A percentile compares a stretch with the other conserved stretches of the same genome.
phyloP scores from a whole-genome alignment of 192 early-diverging fungal genomes.

The Gaertneriomyces semiglobifer region DNA sequence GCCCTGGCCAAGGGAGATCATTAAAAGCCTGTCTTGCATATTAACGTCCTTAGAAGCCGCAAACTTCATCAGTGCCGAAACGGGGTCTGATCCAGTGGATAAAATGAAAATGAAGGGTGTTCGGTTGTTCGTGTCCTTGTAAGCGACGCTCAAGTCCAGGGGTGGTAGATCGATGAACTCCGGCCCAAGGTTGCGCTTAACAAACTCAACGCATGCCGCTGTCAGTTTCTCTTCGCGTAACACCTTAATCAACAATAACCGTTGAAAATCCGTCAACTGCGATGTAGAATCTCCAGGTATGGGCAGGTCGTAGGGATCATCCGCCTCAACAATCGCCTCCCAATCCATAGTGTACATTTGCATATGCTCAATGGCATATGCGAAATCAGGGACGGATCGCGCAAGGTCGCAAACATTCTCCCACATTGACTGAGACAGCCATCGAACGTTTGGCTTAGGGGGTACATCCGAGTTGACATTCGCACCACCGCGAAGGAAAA shows the following conservation, averaged over 20 bases:
- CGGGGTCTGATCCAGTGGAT: slow-evolving; percentile 60
- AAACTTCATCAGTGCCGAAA: slow-evolving; percentile 53
- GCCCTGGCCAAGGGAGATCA: slow-evolving; percentile 64
- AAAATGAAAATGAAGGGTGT: slow-evolving; percentile 63
- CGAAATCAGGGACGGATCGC: slow-evolving; percentile 37
- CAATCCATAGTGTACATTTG: slow-evolving; percentile 45
- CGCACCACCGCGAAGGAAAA: slow-evolving; percentile 54
- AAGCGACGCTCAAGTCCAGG: slow-evolving; percentile 52
- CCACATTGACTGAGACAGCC: slow-evolving; percentile 54
- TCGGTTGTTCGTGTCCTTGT: slow-evolving; percentile 49
- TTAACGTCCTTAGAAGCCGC: slow-evolving; percentile 51
- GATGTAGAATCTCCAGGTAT: slow-evolving; percentile 39
- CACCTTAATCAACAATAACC: slow-evolving; percentile 54
- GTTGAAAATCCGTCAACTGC: slow-evolving; percentile 47
- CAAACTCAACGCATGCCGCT: slow-evolving; percentile 47
- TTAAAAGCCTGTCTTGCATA: slow-evolving; percentile 57
- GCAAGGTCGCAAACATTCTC: slow-evolving; percentile 50
- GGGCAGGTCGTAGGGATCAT: slow-evolving; percentile 31
- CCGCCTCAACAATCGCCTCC: slow-evolving; percentile 48
- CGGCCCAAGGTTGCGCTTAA: slow-evolving; percentile 50
- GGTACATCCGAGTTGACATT: slow-evolving; percentile 37
- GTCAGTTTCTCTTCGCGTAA: slow-evolving; percentile 60
- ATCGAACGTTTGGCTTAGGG: slow-evolving; percentile 37
- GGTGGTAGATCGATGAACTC: slow-evolving; percentile 60
- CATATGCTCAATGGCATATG: slow-evolving; percentile 46